These are phyloP conservation scores for Rossbeevera mucosa DNA, from an alignment of 768 basidiomycete species.

Conservation along the genomic window DNA sequence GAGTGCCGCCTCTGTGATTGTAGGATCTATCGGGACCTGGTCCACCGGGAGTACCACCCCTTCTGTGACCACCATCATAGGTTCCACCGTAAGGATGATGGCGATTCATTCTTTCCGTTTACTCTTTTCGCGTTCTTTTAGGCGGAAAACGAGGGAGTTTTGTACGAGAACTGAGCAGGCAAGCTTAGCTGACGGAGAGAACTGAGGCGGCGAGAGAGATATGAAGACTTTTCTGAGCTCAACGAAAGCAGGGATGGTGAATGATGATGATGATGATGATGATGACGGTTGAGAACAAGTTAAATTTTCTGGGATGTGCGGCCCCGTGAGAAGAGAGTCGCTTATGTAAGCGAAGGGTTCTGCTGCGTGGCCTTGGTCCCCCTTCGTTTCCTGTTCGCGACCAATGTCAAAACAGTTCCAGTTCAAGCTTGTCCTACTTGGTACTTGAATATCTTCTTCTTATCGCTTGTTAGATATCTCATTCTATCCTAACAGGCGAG, in stretches of 20 bases:
- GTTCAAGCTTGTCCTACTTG: conserved; percentile 95
- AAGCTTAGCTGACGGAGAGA: conserved; percentile 24
- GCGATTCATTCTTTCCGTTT: conserved; percentile 60
- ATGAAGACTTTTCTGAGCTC: conserved; percentile 25
- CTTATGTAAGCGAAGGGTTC: conserved; percentile 25
- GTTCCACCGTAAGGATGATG: conserved; percentile 80
- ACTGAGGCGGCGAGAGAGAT: conserved; percentile 15
- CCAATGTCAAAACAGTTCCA: conserved; percentile 89
- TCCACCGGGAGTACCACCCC: conserved; percentile 62
- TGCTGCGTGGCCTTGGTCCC: conserved; percentile 11
- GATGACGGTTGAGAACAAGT: conserved; percentile 36
- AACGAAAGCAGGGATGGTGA: conserved; percentile 23
- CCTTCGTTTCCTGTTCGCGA: conserved; percentile 26
- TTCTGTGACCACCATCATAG: conserved; percentile 57
- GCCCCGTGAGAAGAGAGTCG: conserved; percentile 19
- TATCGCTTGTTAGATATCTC: neutral
- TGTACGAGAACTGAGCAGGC: conserved; percentile 23
- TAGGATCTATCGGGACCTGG: conserved; percentile 69
- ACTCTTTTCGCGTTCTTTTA: conserved; percentile 24
- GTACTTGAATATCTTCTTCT: conserved; percentile 36
- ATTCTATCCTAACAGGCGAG: conserved; percentile 58
- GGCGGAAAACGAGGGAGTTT: conserved; percentile 21
- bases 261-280: conserved; percentile 38
- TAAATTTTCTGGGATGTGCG: conserved; percentile 33
- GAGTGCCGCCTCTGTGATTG: conserved; percentile 57